Conservation (phyloP, 139 green algal species). For the Asterochloris erici region DNA sequence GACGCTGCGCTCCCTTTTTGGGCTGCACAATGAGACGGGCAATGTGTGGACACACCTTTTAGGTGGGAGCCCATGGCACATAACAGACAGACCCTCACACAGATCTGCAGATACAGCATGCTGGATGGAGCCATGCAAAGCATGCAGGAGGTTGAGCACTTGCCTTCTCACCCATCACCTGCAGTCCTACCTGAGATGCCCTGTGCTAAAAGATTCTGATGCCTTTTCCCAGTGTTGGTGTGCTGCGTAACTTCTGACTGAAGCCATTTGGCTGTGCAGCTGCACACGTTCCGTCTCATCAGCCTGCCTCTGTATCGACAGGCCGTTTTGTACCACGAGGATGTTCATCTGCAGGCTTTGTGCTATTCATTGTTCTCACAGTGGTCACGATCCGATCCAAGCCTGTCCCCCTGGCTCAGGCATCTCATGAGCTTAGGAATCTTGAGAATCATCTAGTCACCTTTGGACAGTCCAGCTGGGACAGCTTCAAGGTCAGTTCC, state of each 20-base stretch:
- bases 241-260: no score
- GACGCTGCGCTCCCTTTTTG: slow-evolving; percentile 72
- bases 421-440: slow-evolving; percentile 22
- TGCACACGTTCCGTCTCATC: not conserved
- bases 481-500: not conserved
- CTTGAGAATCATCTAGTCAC: slow-evolving; percentile 10
- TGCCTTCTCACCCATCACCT: no score
- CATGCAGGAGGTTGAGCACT: no score
- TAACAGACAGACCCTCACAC: no score
- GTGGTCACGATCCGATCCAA: slow-evolving; percentile 37
- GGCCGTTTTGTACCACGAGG: no score
- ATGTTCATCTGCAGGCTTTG: slow-evolving; percentile 53
- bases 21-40: slow-evolving; percentile 91
- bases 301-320: no score
- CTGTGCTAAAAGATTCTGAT: no score
- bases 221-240: no score
- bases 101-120: no score
- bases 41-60: slow-evolving; percentile 90
- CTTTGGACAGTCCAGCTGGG: slow-evolving; percentile 9
- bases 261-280: not conserved
- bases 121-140: no score
- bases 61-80: slow-evolving; percentile 6
- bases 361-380: slow-evolving; percentile 63
- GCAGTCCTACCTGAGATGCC: no score
- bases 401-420: slow-evolving; percentile 31